These are phyloP conservation scores for Capsicum rhomboideum DNA, from an alignment of 257 asterid species.

Conservation along the genomic window DNA sequence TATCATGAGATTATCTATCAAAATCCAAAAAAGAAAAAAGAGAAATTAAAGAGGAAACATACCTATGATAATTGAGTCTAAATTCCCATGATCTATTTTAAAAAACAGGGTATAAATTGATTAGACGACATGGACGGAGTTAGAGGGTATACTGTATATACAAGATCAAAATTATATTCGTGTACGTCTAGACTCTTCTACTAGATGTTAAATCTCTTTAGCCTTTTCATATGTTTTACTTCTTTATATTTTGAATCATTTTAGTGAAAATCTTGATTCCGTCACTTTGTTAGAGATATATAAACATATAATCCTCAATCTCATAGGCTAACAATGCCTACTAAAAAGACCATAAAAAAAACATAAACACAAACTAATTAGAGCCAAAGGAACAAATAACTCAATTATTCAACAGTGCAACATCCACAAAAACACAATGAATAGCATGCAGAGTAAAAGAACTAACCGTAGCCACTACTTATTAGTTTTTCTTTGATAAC, in stretches of 20 bases:
- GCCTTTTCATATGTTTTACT: no score
- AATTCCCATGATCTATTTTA: no score
- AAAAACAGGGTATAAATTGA: no score
- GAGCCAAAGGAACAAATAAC: background rate
- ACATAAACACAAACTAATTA: background rate
- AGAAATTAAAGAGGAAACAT: no score
- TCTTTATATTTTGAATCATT: no score
- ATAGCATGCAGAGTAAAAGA: background rate
- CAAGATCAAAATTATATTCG: no score
- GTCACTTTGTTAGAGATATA: background rate
- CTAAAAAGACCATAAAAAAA: background rate
- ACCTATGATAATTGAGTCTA: no score
- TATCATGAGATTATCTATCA: no score
- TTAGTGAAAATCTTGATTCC: background rate
- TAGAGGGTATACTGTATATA: no score
- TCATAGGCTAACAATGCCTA: background rate
- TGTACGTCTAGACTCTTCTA: no score
- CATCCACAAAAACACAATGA: background rate
- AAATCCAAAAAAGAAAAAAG: no score
- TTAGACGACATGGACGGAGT: no score
- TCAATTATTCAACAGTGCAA: background rate
- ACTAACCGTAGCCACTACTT: background rate
- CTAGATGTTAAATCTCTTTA: background rate
- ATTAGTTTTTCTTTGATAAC: background rate
- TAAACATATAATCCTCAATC: background rate